Conservation (phyloP, 1,284 basidiomycete genomes). For the Heterobasidion annosum region DNA sequence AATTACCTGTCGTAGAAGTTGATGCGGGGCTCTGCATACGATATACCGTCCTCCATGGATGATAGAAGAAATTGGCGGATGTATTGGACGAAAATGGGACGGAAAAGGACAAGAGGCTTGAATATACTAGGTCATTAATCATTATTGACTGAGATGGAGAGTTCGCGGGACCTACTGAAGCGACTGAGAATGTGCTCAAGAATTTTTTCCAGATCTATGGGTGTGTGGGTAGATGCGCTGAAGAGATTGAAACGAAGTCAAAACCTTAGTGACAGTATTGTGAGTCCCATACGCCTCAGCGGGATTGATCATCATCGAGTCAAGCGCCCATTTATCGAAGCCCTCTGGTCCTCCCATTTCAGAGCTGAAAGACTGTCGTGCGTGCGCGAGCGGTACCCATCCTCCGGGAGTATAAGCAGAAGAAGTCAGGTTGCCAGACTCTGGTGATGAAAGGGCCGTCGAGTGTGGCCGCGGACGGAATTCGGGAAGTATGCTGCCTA, state of each 20-base stretch:
- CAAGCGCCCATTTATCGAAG: conserved; percentile 59
- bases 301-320: conserved; percentile 54
- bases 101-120: conserved; percentile 44
- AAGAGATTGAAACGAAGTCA: background rate
- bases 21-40: conserved; percentile 62
- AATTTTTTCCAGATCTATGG: conserved; percentile 69
- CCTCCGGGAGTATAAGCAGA: conserved; percentile 28
- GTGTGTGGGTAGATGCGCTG: background rate
- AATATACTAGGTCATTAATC: background rate
- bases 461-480: conserved; percentile 34
- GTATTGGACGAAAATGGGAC: conserved; percentile 50
- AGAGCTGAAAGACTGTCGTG: conserved; percentile 40
- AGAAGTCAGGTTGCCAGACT: conserved; percentile 31
- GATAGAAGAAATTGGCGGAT: conserved; percentile 53
- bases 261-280: conserved; percentile 55
- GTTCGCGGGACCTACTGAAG: conserved; percentile 27
- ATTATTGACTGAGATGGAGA: background rate
- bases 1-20: conserved; percentile 54
- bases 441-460: conserved; percentile 18
- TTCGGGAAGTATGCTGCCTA: conserved; percentile 36
- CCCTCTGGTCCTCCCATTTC: conserved; percentile 49
- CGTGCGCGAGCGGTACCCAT: conserved; percentile 48
- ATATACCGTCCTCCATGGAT: conserved; percentile 65
- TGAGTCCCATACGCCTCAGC: conserved; percentile 62
- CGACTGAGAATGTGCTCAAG: conserved; percentile 37